Conservation (phyloP, 176 grass and related monocot species). For the Eleusine indica region DNA sequence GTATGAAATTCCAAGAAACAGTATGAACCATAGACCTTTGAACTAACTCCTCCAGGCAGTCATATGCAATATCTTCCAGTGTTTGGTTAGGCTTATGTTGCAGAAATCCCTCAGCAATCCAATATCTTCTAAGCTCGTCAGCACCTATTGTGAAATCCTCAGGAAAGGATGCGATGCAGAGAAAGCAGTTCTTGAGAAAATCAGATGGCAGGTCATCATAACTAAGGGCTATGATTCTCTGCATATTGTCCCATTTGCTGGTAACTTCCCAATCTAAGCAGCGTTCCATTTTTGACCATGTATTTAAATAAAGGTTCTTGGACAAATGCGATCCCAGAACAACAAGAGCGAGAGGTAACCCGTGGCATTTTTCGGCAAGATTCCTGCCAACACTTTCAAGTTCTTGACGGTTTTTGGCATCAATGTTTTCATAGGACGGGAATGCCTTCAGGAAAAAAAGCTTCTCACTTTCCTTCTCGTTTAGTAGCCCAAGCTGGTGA, state of each 20-base stretch:
- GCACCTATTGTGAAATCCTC: not conserved
- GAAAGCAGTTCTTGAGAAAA: not conserved
- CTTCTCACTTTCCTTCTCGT: not conserved
- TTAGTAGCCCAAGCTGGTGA: not conserved
- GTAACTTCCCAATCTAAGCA: slow-evolving; percentile 1
- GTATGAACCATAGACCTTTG: not conserved
- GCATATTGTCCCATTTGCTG: not conserved
- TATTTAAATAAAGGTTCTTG: not conserved
- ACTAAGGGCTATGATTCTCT: not conserved
- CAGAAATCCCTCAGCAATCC: not conserved
- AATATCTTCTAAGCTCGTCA: not conserved
- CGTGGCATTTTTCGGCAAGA: not conserved
- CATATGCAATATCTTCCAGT: not conserved
- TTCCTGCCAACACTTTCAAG: not conserved
- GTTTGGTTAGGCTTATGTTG: not conserved
- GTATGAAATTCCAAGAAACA: not conserved
- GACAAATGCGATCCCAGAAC: not conserved
- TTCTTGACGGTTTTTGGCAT: not conserved
- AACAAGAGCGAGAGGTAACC: not conserved
- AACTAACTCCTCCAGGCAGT: not conserved
- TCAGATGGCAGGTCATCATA: not conserved
- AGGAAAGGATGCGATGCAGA: not conserved
- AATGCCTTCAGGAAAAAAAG: slow-evolving; percentile 5
- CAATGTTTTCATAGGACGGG: not conserved
- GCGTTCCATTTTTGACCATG: not conserved